These are phyloP conservation scores for Claviceps lovelessii DNA, from an alignment of 2,329 filamentous ascomycete genomes.

Conservation along the genomic window DNA sequence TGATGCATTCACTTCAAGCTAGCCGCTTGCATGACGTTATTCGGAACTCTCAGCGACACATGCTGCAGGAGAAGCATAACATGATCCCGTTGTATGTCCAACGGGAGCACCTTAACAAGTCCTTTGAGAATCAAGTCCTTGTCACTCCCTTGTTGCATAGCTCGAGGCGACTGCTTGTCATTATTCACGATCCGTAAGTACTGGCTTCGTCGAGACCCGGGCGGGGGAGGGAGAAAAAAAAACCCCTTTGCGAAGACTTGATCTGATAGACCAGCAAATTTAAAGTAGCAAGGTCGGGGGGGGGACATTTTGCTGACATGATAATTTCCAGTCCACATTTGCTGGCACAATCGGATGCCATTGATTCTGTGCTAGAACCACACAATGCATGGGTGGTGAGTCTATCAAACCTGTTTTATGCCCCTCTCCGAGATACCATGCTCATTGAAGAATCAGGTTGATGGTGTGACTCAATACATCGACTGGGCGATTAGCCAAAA, in stretches of 20 bases:
- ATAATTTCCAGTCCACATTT: constrained; percentile 44
- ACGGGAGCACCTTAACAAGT: constrained; percentile 54
- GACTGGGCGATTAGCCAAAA: constrained; percentile 65
- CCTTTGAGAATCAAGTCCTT: constrained; percentile 76
- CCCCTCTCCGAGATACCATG: not conserved
- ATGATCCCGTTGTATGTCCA: constrained; percentile 76
- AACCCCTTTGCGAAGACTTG: not conserved
- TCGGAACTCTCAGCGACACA: constrained; percentile 58
- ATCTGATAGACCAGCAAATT: not conserved
- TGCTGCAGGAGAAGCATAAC: constrained; percentile 54
- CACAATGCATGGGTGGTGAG: constrained; percentile 84
- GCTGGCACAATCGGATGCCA: constrained; percentile 48
- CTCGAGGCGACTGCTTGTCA: constrained; percentile 57
- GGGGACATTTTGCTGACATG: not conserved
- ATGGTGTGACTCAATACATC: constrained; percentile 67
- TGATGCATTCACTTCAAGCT: constrained; percentile 37
- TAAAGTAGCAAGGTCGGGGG: no score
- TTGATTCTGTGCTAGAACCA: constrained; percentile 60
- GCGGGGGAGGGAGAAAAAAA: no score
- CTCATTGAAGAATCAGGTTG: constrained; percentile 44
- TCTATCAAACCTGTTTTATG: constrained; percentile 5
- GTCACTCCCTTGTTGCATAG: constrained; percentile 58
- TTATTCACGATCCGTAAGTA: constrained; percentile 80
- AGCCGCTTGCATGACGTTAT: constrained; percentile 67
- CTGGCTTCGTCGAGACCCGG: not conserved